Evolutionary conservation across 2,329 filamentous ascomycete species (phyloP).

Genomic region (Elsinoe batatas): DNA sequence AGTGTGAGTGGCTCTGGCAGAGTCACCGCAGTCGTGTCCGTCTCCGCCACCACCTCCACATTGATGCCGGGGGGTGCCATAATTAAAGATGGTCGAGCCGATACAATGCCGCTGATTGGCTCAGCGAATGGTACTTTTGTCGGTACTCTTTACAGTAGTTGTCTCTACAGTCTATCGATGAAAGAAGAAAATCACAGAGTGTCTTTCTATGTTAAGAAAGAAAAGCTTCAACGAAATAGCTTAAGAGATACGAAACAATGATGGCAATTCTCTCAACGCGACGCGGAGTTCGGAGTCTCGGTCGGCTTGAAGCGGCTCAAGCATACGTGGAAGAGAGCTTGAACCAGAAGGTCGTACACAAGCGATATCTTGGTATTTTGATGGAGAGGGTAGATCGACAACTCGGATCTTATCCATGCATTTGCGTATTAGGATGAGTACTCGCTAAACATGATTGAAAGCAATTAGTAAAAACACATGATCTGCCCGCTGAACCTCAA

Average conservation of each 20-base stretch:
- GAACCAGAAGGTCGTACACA: conserved; percentile 4
- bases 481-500: too few species aligned
- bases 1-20: conserved; percentile 48
- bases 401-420: too few species aligned
- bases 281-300: conserved; percentile 1
- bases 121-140: conserved; percentile 3
- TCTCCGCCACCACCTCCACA: conserved; percentile 34
- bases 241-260: neutral
- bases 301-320: conserved; percentile 8
- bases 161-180: neutral
- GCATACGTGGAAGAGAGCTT: neutral
- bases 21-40: conserved; percentile 39
- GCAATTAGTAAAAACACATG: too few species aligned
- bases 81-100: neutral
- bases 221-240: neutral
- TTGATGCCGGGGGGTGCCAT: conserved; percentile 28
- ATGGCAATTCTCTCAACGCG: neutral
- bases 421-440: too few species aligned
- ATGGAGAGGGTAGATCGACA: too few species aligned
- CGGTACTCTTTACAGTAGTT: neutral
- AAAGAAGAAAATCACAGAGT: neutral
- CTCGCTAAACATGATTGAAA: too few species aligned
- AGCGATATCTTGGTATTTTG: neutral
- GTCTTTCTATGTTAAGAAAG: neutral
- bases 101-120: neutral